Base-by-base conservation (phyloP, 2,329 filamentous ascomycete genomes). In the Cytospora piceicola region DNA sequence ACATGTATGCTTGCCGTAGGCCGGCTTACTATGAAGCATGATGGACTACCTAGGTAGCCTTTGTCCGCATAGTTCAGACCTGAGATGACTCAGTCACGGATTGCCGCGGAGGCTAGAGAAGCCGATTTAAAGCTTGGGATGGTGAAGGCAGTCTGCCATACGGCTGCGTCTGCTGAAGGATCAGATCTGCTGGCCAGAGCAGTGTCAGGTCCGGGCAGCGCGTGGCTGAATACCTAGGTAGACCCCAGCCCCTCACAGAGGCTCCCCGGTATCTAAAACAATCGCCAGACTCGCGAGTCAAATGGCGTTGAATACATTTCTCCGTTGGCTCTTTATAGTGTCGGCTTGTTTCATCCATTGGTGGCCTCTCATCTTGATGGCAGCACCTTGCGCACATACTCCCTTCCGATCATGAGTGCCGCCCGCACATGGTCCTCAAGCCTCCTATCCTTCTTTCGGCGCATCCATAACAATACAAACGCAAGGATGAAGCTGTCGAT, bases 341-440 rank as follows among this genome's bases (percentile, higher is more conserved):
- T 52, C 2, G 46, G 15, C 15, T 60, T 39, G 12, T 11, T 51
- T 24, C 20, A 24, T 14, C 39, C 62, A 15, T 32, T 49, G n/a
- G 30, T 57, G 24, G 27, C 20, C 32, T 36, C 54, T 83, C 80
- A 86, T 75, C 85, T 80, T 3, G 85, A 81, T 9, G 88, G 88
- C 27, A 90, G 72, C 30, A 89, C 73, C 56, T 82, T 87, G 63
- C 86, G 79, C 27, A 82, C 77, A 70, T 89, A 90, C 72, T 89
- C 87, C 63, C 86, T 78, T 20, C 79, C 76, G 53, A 89, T 76
- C 67, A 76, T 80, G 12, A 93, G 74, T 17, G 88, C 80, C 0
- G 89, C 87, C 56, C 90, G 81, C 4, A 93, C 85, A n/a, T 91
- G 82, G 69, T 91, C 90, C 74, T 94, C 91, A 1, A 94, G 76